Evolutionary conservation across 2,329 filamentous ascomycete genomes (phyloP).

Genomic region (Thelonectria rubi): DNA sequence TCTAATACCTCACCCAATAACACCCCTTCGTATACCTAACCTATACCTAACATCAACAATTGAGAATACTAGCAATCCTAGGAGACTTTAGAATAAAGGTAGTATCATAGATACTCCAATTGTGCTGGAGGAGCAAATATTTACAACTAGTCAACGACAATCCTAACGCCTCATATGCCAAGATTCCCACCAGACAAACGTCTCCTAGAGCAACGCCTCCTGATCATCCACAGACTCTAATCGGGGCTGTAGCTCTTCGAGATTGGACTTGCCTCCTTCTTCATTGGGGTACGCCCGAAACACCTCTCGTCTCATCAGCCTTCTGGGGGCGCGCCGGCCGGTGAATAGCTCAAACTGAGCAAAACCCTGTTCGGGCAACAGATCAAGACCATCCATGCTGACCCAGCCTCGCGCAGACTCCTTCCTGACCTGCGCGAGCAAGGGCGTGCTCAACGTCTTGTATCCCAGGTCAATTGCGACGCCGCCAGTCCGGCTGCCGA

Average conservation of each 20-base stretch:
- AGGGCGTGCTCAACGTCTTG: conserved; percentile 75
- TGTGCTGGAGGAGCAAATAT: too few relatives aligned
- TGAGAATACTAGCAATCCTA: too few relatives aligned
- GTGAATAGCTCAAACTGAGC: conserved; percentile 86
- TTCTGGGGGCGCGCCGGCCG: conserved; percentile 61
- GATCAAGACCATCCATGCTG: conserved; percentile 77
- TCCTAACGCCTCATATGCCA: too few relatives aligned
- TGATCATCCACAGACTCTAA: conserved; percentile 42
- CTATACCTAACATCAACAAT: too few relatives aligned
- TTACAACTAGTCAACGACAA: too few relatives aligned
- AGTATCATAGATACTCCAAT: too few relatives aligned
- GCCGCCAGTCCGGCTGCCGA: conserved; percentile 76
- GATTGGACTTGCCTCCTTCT: conserved; percentile 52
- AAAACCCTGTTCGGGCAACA: conserved; percentile 81
- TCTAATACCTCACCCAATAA: too few relatives aligned
- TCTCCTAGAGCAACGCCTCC: conserved; percentile 30
- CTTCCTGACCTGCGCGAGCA: conserved; percentile 72
- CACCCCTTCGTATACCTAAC: too few relatives aligned
- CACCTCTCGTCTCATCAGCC: conserved; percentile 75
- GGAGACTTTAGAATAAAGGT: too few relatives aligned
- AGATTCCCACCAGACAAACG: too few relatives aligned
- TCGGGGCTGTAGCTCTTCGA: conserved; percentile 50
- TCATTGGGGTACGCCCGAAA: conserved; percentile 56
- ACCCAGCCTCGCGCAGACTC: conserved; percentile 73
- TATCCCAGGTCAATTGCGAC: conserved; percentile 81